Conservation (phyloP, 2,329 filamentous ascomycete species). For the Cryphonectria japonica region DNA sequence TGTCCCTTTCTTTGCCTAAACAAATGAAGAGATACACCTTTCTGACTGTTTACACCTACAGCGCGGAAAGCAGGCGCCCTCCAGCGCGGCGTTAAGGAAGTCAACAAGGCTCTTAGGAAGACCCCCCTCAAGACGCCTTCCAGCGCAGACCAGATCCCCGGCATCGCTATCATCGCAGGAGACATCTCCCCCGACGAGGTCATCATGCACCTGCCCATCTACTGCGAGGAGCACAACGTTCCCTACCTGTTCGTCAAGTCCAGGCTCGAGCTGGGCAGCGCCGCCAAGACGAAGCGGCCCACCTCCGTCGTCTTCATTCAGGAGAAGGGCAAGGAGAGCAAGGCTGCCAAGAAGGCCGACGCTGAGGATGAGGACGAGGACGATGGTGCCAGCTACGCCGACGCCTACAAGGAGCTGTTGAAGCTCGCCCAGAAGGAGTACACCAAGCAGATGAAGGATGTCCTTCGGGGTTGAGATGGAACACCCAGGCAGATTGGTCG, state of each 20-base stretch:
- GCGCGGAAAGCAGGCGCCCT: slow-evolving; percentile 94
- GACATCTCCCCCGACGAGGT: slow-evolving; percentile 99
- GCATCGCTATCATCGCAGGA: slow-evolving; percentile 88
- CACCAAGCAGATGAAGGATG: slow-evolving; percentile 53
- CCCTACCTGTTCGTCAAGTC: slow-evolving; percentile 95
- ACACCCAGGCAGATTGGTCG: not conserved
- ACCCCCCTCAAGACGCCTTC: slow-evolving; percentile 71
- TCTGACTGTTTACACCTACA: slow-evolving; percentile 43
- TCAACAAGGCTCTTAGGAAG: slow-evolving; percentile 97
- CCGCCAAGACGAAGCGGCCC: slow-evolving; percentile 92
- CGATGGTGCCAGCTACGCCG: slow-evolving; percentile 63
- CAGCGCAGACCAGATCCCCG: slow-evolving; percentile 58
- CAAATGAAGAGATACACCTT: not conserved
- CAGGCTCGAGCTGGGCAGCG: slow-evolving; percentile 89
- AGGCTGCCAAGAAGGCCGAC: slow-evolving; percentile 50
- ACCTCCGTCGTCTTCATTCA: slow-evolving; percentile 94
- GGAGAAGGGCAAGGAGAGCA: slow-evolving; percentile 54
- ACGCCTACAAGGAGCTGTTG: slow-evolving; percentile 66
- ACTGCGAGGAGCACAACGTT: slow-evolving; percentile 97
- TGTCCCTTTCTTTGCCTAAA: not conserved
- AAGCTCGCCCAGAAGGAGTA: slow-evolving; percentile 70
- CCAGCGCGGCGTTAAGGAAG: slow-evolving; percentile 98
- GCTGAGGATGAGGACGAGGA: slow-evolving; percentile 51
- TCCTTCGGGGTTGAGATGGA: slow-evolving; percentile 22
- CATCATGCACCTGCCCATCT: slow-evolving; percentile 95